Evolutionary conservation across 306 rosid genomes (phyloP), one percentile per base, ranked within the genome.

Genomic region (Urtica urens): DNA sequence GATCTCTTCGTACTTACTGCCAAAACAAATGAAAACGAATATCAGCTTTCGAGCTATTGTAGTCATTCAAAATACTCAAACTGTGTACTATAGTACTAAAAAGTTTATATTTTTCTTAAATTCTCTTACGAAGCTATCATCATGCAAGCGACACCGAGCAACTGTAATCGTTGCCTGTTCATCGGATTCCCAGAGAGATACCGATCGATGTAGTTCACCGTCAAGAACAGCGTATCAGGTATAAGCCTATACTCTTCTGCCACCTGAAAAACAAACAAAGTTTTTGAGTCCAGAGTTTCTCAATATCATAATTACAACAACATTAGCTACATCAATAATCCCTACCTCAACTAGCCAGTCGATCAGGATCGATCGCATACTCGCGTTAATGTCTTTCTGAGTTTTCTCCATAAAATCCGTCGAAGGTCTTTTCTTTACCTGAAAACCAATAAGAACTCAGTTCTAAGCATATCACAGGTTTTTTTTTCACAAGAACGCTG

Each of bases 281-380:
- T 7, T 7, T 35, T 35, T 10, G 40, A 14, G 0, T 1, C 1
- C 13, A 31, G 7, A n/a, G n/a, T n/a, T n/a, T n/a, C n/a, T n/a
- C n/a, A n/a, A n/a, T n/a, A n/a, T n/a, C n/a, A n/a, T n/a, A n/a
- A n/a, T n/a, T n/a, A n/a, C n/a, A n/a, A 33, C 58, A 4, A 13
- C 19, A 63, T 40, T 22, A 1, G 10, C 16, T 38, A 31, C 23
- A 23, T 76, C 40, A 71, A 66, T 35, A 49, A 31, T 48, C 26
- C 13, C 39, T 73, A 83, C 99, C 95, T 90, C 99, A 21, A 90
- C 99, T 37, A 90, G 99, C 99, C 99, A 90, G 38, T 85, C 95
- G 42, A 90, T 62, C 37, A 90, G 52, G 62, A 90, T 85, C 27
- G 92, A 76, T 22, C 95, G 92, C 99, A 90, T 90, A 69, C 82